phyloP scores from a whole-genome alignment of 2,329 filamentous ascomycete species.

The Monosporascus sp. region DNA sequence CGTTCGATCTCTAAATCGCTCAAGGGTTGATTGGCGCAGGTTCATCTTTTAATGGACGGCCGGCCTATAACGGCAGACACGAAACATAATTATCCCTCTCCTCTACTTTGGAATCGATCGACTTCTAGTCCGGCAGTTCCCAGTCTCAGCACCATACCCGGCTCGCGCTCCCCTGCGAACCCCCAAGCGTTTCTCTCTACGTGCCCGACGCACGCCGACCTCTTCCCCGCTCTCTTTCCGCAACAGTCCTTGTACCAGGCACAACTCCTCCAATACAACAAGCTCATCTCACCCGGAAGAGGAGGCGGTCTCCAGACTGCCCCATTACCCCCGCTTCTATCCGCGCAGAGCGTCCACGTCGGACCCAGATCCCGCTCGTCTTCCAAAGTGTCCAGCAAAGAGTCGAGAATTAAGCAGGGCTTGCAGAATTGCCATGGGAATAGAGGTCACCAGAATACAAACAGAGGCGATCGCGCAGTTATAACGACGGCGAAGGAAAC shows the following conservation, averaged over 20 bases:
- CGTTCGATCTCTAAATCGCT: conserved; percentile 12
- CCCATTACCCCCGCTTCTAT: conserved; percentile 50
- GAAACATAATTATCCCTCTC: conserved; percentile 41
- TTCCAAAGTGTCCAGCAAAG: conserved; percentile 55
- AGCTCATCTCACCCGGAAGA: conserved; percentile 54
- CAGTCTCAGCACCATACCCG: conserved; percentile 25
- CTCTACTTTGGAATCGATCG: conserved; percentile 35
- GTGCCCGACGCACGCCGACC: conserved; percentile 42
- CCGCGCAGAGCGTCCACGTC: conserved; percentile 51
- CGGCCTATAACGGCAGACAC: conserved; percentile 44
- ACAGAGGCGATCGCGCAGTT: conserved; percentile 57
- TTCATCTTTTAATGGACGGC: conserved; percentile 45
- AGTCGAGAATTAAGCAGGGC: conserved; percentile 42
- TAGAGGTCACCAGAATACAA: conserved; percentile 50
- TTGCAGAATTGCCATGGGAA: conserved; percentile 59
- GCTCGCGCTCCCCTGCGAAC: conserved; percentile 16
- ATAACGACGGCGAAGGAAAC: conserved; percentile 52
- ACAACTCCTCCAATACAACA: conserved; percentile 61
- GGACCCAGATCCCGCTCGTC: conserved; percentile 53
- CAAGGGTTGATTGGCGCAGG: conserved; percentile 20
- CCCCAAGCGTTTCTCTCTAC: conserved; percentile 7
- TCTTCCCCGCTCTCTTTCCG: conserved; percentile 53
- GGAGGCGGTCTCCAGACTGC: conserved; percentile 50
- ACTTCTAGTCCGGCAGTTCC: conserved; percentile 28
- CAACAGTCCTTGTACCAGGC: conserved; percentile 58